These are phyloP conservation scores for Mycena leptocephala DNA, from an alignment of 768 basidiomycete species.

Conservation along the genomic window DNA sequence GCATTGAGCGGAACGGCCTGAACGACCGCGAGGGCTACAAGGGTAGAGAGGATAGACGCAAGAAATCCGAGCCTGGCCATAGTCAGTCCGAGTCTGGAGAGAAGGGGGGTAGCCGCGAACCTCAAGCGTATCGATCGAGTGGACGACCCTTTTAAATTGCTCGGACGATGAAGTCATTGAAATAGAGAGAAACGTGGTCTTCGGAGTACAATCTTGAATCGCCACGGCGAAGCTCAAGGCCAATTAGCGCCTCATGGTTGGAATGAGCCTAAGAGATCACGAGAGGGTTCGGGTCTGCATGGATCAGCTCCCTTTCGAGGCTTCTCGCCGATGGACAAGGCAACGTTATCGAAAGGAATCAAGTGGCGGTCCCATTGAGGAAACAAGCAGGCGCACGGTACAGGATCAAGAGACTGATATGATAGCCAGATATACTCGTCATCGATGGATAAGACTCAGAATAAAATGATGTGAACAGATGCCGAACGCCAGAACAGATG, in stretches of 20 bases:
- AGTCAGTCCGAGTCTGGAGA: constrained; percentile 1
- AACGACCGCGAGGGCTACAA: constrained; percentile 16
- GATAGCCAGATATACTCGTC: background rate
- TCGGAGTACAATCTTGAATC: background rate
- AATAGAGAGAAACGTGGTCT: too few species aligned
- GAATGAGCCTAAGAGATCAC: constrained; percentile 12
- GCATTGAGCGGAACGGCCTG: constrained; percentile 12
- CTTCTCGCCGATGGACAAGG: constrained; percentile 17
- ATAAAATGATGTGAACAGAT: too few species aligned
- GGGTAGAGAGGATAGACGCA: constrained; percentile 27
- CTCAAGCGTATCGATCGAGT: background rate
- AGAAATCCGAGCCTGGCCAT: constrained; percentile 30
- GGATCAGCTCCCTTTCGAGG: constrained; percentile 5
- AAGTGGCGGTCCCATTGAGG: constrained; percentile 7
- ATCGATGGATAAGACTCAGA: too few species aligned
- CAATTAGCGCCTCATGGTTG: background rate
- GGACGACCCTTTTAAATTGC: constrained; percentile 8
- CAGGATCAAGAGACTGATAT: constrained; percentile 17
- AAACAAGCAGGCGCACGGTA: constrained; percentile 6
- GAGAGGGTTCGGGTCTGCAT: constrained; percentile 6
- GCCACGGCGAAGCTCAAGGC: background rate
- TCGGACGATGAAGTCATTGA: background rate
- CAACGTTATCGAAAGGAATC: constrained; percentile 18
- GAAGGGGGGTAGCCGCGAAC: constrained; percentile 3
- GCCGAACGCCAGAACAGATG: too few species aligned